Percentiles rank a stretch among this genome's conserved stretches.
These are phyloP conservation scores for Populus hybrid DNA, from an alignment of 441 rosid genomes.

Conservation along the genomic window DNA sequence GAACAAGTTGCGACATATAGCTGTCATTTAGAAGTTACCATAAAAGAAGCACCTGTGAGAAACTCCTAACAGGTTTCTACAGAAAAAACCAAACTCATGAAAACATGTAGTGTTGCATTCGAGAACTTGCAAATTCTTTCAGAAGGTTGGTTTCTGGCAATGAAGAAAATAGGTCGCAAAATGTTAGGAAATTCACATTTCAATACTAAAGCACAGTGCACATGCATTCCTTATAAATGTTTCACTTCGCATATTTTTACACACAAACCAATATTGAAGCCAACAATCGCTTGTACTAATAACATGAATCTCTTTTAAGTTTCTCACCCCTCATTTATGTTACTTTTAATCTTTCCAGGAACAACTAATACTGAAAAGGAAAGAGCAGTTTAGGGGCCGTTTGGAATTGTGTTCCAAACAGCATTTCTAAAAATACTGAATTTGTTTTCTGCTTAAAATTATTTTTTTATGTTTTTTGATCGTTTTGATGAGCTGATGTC, in stretches of 20 bases:
- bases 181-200: not conserved
- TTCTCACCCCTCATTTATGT: not conserved
- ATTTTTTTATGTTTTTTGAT: too few relatives aligned
- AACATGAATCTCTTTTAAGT: not conserved
- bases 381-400: not conserved
- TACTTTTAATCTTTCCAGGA: not conserved
- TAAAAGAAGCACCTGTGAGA: slow-evolving; percentile 11
- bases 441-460: too few relatives aligned
- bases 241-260: not conserved
- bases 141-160: not conserved
- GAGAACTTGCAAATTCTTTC: not conserved
- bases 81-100: not conserved
- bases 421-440: too few relatives aligned
- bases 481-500: too few relatives aligned
- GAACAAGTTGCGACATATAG: slow-evolving; percentile 93
- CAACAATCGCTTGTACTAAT: not conserved
- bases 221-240: not conserved
- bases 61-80: not conserved
- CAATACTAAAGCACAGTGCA: too few relatives aligned
- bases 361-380: not conserved
- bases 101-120: not conserved
- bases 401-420: too few relatives aligned
- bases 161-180: not conserved
- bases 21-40: slow-evolving; percentile 36
- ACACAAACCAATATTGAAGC: not conserved